A percentile compares a stretch with the other conserved stretches of the same genome.
Evolutionary conservation across 768 basidiomycete genomes (phyloP).

Genomic region (Hygrophorus pudorinus): DNA sequence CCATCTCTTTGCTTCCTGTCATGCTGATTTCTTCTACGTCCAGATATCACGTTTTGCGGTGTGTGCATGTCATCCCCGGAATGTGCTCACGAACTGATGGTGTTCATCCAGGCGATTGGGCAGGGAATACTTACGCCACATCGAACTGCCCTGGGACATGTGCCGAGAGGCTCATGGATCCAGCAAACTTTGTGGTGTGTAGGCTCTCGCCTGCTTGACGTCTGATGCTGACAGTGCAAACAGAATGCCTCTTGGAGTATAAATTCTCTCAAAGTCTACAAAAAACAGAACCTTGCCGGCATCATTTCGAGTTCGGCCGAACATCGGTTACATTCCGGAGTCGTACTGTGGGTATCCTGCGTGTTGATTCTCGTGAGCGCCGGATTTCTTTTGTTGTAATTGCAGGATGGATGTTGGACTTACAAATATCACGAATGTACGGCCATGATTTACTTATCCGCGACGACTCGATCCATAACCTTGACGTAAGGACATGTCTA

Average conservation of each 20-base stretch:
- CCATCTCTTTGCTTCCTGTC: slow-evolving; percentile 11
- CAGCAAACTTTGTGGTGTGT: slow-evolving; percentile 61
- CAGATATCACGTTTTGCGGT: slow-evolving; percentile 83
- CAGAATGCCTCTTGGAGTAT: slow-evolving; percentile 80
- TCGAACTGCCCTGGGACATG: slow-evolving; percentile 72
- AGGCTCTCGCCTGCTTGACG: background rate
- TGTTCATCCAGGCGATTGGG: slow-evolving; percentile 60
- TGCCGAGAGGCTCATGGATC: slow-evolving; percentile 48
- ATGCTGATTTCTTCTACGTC: slow-evolving; percentile 1
- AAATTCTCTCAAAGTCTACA: slow-evolving; percentile 69
- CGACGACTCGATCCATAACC: background rate
- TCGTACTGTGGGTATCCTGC: background rate
- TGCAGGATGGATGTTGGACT: background rate
- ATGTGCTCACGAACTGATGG: slow-evolving; percentile 4
- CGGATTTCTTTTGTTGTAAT: background rate
- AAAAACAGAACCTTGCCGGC: slow-evolving; percentile 39
- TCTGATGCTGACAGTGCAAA: background rate
- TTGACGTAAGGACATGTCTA: slow-evolving; percentile 20
- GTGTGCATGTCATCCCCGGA: slow-evolving; percentile 13
- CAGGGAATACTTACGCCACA: slow-evolving; percentile 70
- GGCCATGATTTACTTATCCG: background rate
- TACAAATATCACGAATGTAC: background rate
- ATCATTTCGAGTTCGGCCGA: slow-evolving; percentile 16
- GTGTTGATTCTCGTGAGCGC: background rate
- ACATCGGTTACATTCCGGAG: background rate